Evolutionary conservation across 1,139 yeast species (phyloP).

Genomic region (Hyphopichia wangnamkhiaoensis): DNA sequence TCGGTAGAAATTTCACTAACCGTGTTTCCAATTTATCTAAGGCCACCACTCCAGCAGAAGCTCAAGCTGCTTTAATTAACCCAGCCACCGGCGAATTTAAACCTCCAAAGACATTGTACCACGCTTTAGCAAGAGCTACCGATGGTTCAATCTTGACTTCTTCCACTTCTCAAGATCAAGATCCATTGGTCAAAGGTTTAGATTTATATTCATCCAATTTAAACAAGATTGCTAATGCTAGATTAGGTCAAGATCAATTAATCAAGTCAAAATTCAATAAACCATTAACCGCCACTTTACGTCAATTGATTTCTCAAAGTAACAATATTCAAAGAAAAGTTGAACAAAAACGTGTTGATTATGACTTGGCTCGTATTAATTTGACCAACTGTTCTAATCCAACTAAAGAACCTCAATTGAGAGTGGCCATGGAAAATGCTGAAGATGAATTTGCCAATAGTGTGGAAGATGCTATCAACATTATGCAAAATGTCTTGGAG

Average conservation of each 20-base stretch:
- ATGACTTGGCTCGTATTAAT: slow-evolving; percentile 74
- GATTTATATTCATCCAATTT: slow-evolving; percentile 45
- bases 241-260: slow-evolving; percentile 79
- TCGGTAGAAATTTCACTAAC: slow-evolving; percentile 66
- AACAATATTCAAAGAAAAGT: slow-evolving; percentile 73
- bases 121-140: slow-evolving; percentile 80
- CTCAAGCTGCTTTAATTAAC: slow-evolving; percentile 69
- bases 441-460: slow-evolving; percentile 92
- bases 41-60: slow-evolving; percentile 81
- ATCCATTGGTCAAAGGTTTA: slow-evolving; percentile 45
- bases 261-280: slow-evolving; percentile 71
- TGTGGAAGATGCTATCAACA: slow-evolving; percentile 83
- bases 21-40: slow-evolving; percentile 70
- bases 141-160: slow-evolving; percentile 51
- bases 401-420: slow-evolving; percentile 70
- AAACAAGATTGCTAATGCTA: slow-evolving; percentile 76
- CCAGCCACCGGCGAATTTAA: slow-evolving; percentile 54
- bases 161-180: slow-evolving; percentile 48
- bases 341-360: slow-evolving; percentile 74
- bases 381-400: slow-evolving; percentile 70
- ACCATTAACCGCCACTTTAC: slow-evolving; percentile 63
- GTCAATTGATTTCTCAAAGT: slow-evolving; percentile 66
- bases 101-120: slow-evolving; percentile 83
- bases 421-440: slow-evolving; percentile 78
- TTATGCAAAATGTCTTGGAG: slow-evolving; percentile 81